Percentiles rank a stretch among this genome's conserved stretches.
These are phyloP conservation scores for Xylariaceae sp. DNA, from an alignment of 2,329 filamentous ascomycete genomes.

Conservation along the genomic window DNA sequence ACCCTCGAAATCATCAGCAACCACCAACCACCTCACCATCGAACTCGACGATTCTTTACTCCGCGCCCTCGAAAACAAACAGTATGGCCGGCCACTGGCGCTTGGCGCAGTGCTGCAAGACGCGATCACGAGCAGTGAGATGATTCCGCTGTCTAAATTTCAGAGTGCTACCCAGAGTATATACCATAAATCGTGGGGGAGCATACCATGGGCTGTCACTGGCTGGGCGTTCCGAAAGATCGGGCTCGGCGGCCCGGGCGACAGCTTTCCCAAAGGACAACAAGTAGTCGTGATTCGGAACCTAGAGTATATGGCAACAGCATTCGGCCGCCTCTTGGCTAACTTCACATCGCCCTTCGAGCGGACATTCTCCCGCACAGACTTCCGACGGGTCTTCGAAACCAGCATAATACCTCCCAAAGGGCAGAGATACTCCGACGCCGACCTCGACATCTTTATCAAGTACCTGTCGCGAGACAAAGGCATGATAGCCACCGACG, in stretches of 20 bases:
- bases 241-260: constrained; percentile 49
- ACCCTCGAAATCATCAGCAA: constrained; percentile 39
- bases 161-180: constrained; percentile 62
- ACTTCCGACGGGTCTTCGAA: constrained; percentile 59
- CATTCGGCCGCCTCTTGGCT: constrained; percentile 44
- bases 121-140: constrained; percentile 62
- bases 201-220: constrained; percentile 65
- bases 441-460: constrained; percentile 67
- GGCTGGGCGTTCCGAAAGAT: constrained; percentile 72
- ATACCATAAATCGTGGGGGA: constrained; percentile 66
- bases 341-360: constrained; percentile 53
- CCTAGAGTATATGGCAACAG: constrained; percentile 55
- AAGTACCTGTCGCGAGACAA: constrained; percentile 67
- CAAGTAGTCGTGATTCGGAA: constrained; percentile 66
- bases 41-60: constrained; percentile 60
- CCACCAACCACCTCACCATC: constrained; percentile 50
- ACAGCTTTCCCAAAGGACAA: constrained; percentile 56
- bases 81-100: constrained; percentile 77
- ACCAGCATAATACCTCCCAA: constrained; percentile 48
- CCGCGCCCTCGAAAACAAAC: constrained; percentile 66
- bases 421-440: constrained; percentile 50
- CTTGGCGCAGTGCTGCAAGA: constrained; percentile 75
- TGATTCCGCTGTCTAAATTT: constrained; percentile 71
- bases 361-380: constrained; percentile 61
- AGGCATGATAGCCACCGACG: constrained; percentile 54